Base-by-base conservation (phyloP, 495 filamentous ascomycete genomes). In the Penicillium diatomitis region DNA sequence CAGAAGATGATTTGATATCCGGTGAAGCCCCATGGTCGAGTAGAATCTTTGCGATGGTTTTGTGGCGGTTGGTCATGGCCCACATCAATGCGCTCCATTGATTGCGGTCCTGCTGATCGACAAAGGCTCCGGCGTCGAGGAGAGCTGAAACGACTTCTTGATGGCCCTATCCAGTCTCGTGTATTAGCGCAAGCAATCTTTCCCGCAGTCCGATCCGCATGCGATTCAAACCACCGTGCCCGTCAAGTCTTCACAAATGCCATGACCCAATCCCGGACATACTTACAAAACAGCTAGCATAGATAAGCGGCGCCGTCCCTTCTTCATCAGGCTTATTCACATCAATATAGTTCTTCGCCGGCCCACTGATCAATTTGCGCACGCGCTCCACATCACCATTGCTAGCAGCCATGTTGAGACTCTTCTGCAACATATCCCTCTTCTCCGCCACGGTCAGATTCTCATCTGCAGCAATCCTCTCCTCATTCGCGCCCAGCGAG, bases 31-130 rank as follows among this genome's bases (percentile, higher is more conserved):
- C 94, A 60, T 91, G 84, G 58, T 97, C 91, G 32, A 99, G 75
- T 20, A 99, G 69, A 10, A 87, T 72, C 59, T 96, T 96, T 27
- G 88, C 88, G 56, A 99, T 97, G 31, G 81, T 83, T 65, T 96
- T 96, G 63, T 99, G 92, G 53, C 90, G 75, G 62, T 97, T 99
- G 36, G 92, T 97, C 88, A 96, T 97, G 32, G 92, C 92, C 92
- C 92, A 99, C 92, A 97, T 99, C 56, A 99, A 71, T 11, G 92
- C 84, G 63, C 88, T 99, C 92, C 92, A 99, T 53, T 91, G 82
- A 62, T 97, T 95, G 43, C 85, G 83, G 62, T 99, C 92, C 68
- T 96, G 92, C 60, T 85, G 81, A 65, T 99, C 88, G 30, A 96
- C 87, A 51, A 88, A 79, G n/a, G 87, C 92, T 4, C 92, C 88